Conservation (phyloP, 441 rosid genomes). For the Croton laevigatus region DNA sequence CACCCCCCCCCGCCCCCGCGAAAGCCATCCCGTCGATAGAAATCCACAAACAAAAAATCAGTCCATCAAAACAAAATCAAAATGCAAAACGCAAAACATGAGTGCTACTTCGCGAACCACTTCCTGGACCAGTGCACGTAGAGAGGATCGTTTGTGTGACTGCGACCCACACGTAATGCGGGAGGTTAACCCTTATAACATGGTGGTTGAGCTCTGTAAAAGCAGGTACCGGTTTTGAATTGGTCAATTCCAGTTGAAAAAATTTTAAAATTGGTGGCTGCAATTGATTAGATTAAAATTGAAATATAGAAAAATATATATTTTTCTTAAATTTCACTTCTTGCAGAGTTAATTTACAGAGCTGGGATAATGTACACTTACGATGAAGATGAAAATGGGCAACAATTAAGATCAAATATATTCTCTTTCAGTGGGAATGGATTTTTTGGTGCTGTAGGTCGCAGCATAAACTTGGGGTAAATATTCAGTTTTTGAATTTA, state of each 20-base stretch:
- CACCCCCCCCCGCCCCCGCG: no score
- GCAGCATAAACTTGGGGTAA: constrained; percentile 78
- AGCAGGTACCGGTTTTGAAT: constrained; percentile 47
- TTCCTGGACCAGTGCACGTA: no score
- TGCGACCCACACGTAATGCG: no score
- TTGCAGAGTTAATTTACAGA: constrained; percentile 68
- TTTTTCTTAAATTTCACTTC: constrained; percentile 3
- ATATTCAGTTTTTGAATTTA: constrained; percentile 14
- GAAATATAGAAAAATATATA: neutral
- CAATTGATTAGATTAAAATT: neutral
- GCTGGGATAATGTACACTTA: constrained; percentile 90
- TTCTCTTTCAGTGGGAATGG: constrained; percentile 82
- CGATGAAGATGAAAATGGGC: constrained; percentile 38
- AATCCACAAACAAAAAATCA: no score
- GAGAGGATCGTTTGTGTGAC: no score
- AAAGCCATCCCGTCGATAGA: no score
- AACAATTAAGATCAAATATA: constrained; percentile 46
- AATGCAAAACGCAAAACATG: no score
- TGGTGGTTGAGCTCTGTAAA: constrained; percentile 88
- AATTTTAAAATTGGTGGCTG: neutral
- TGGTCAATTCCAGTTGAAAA: neutral
- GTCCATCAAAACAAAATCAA: no score
- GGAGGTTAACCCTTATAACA: constrained; percentile 64
- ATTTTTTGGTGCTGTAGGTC: constrained; percentile 77
- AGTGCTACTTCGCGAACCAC: no score